phyloP scores from a whole-genome alignment of 176 grass and related monocot species.

The Dendrocalamus sinicus region DNA sequence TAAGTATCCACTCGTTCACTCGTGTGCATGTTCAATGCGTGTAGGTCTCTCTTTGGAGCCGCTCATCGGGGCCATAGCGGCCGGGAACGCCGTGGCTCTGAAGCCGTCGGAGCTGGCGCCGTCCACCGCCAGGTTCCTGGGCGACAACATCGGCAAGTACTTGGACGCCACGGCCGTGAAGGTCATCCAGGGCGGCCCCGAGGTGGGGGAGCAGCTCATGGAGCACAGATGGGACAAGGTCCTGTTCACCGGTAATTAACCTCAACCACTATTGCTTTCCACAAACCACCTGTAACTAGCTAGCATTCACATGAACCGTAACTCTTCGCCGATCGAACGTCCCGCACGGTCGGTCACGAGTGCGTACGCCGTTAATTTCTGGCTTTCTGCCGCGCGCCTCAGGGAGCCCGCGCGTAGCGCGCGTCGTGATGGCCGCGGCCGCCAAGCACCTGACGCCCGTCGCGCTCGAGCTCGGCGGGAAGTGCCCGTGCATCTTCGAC shows the following conservation, averaged over 20 bases:
- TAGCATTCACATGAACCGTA: no score
- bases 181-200: constrained; percentile 66
- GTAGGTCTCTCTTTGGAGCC: constrained; percentile 89
- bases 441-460: constrained; percentile 89
- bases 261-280: not conserved
- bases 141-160: constrained; percentile 56
- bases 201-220: constrained; percentile 73
- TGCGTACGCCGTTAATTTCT: not conserved
- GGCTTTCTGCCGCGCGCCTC: not conserved
- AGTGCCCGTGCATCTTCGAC: constrained; percentile 95
- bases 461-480: constrained; percentile 85
- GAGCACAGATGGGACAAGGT: constrained; percentile 90
- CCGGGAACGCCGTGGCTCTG: constrained; percentile 76
- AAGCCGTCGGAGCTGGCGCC: constrained; percentile 92
- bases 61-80: constrained; percentile 77
- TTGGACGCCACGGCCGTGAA: constrained; percentile 72
- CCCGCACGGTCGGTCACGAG: not conserved
- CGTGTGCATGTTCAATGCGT: not conserved
- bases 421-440: constrained; percentile 81
- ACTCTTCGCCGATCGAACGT: not conserved
- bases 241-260: constrained; percentile 78
- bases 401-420: constrained; percentile 76
- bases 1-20: not conserved
- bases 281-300: not conserved
- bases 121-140: constrained; percentile 61